Conservation (phyloP, 1,284 basidiomycete genomes). For the Malassezia slooffiae region DNA sequence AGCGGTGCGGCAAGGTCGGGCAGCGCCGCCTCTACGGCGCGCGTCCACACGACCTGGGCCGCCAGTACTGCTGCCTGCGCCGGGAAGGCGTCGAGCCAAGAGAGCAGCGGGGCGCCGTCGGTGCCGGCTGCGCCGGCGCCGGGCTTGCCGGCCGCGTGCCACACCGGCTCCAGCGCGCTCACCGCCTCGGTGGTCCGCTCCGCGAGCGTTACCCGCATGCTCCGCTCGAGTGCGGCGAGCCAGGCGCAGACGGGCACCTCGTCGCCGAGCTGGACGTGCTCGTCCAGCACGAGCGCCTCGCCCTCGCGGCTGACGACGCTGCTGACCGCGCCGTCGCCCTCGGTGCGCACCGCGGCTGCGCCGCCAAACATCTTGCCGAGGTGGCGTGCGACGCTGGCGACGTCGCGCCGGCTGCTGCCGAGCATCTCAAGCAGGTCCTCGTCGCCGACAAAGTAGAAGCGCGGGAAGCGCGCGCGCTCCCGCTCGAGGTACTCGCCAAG, state of each 20-base stretch:
- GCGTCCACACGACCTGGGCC: conserved; percentile 86
- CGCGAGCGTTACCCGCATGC: conserved; percentile 88
- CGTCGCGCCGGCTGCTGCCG: conserved; percentile 98
- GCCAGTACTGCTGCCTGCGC: conserved; percentile 92
- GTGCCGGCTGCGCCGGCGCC: too few relatives aligned
- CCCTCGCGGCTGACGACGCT: conserved; percentile 58
- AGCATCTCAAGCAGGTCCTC: conserved; percentile 98
- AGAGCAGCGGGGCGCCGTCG: conserved; percentile 58
- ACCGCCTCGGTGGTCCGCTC: conserved; percentile 67
- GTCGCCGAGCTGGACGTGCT: conserved; percentile 72
- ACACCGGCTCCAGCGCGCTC: conserved; percentile 68
- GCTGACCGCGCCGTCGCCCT: conserved; percentile 51
- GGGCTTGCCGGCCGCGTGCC: conserved; percentile 52
- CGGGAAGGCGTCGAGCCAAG: conserved; percentile 84
- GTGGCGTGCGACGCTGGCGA: conserved; percentile 92
- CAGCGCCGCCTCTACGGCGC: conserved; percentile 66
- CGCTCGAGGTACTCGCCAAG: conserved; percentile 97
- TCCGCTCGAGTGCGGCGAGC: conserved; percentile 79
- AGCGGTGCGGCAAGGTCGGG: conserved; percentile 61
- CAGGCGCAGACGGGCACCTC: conserved; percentile 98
- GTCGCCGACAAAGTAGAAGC: conserved; percentile 99
- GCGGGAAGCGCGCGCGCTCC: conserved; percentile 80
- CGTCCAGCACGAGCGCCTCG: conserved; percentile 74
- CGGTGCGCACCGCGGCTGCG: conserved; percentile 75
- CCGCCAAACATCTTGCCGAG: conserved; percentile 99